These are phyloP conservation scores for Gyrodon lividus DNA, from an alignment of 768 basidiomycete genomes.

Conservation along the genomic window DNA sequence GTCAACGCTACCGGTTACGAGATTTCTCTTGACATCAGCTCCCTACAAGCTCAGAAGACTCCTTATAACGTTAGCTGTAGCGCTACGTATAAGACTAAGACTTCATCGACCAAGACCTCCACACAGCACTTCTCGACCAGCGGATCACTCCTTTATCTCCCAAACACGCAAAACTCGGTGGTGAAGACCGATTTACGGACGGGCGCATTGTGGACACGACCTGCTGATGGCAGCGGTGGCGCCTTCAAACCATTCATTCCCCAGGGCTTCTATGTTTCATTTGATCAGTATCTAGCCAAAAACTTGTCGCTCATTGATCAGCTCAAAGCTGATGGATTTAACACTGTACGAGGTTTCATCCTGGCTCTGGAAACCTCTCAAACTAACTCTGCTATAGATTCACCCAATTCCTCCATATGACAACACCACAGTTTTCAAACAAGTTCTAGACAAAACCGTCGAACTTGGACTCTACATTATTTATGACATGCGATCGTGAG, in stretches of 20 bases:
- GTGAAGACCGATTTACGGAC: conserved; percentile 50
- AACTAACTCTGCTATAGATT: conserved; percentile 44
- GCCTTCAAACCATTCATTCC: conserved; percentile 50
- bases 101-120: neutral
- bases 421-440: conserved; percentile 42
- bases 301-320: conserved; percentile 54
- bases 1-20: conserved; percentile 38
- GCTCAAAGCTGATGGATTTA: conserved; percentile 55
- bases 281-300: conserved; percentile 50
- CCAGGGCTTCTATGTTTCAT: conserved; percentile 71
- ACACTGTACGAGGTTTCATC: conserved; percentile 17
- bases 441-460: conserved; percentile 17
- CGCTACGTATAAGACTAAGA: conserved; percentile 25
- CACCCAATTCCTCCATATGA: conserved; percentile 72
- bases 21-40: conserved; percentile 33
- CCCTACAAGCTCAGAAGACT: conserved; percentile 27
- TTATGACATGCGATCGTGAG: conserved; percentile 73
- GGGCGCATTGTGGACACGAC: conserved; percentile 42
- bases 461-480: conserved; percentile 53
- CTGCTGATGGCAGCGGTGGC: conserved; percentile 20
- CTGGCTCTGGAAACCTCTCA: neutral
- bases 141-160: conserved; percentile 42
- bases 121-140: conserved; percentile 32
- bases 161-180: conserved; percentile 35
- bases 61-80: conserved; percentile 36